Percentiles rank a stretch among this genome's conserved stretches.
These are phyloP conservation scores for Tanozyma kutaoensis DNA, from an alignment of 805 yeast species.

Conservation along the genomic window DNA sequence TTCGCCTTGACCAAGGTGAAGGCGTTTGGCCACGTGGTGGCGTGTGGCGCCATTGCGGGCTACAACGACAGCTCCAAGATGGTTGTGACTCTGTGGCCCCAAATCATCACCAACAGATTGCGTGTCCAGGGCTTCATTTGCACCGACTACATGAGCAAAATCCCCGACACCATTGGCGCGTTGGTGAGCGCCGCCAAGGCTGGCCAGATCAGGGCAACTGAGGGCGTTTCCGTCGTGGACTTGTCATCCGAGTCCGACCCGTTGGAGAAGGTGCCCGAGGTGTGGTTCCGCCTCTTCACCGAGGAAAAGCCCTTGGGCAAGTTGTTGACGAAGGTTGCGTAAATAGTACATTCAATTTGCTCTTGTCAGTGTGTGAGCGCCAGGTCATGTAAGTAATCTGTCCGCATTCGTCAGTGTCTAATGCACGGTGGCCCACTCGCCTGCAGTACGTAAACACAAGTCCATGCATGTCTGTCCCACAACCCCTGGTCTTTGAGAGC, in stretches of 20 bases:
- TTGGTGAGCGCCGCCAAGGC: conserved; percentile 21
- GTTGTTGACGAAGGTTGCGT: conserved; percentile 28
- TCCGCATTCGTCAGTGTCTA: too few relatives aligned
- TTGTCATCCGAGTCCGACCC: conserved; percentile 17
- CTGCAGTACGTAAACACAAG: too few relatives aligned
- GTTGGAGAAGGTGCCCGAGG: conserved; percentile 24
- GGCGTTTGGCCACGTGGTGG: conserved; percentile 31
- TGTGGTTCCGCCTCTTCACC: conserved; percentile 33
- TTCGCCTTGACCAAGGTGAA: conserved; percentile 25
- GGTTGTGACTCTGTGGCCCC: conserved; percentile 24
- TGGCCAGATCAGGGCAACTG: conserved; percentile 26
- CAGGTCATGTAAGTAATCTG: too few relatives aligned
- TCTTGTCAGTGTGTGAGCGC: too few relatives aligned
- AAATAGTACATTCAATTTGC: too few relatives aligned
- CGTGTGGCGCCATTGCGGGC: conserved; percentile 54
- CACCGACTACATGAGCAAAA: conserved; percentile 25
- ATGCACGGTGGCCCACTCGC: too few relatives aligned
- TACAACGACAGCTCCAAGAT: conserved; percentile 31
- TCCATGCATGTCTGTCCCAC: too few relatives aligned
- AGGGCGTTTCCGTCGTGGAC: conserved; percentile 24
- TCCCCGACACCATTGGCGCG: conserved; percentile 21
- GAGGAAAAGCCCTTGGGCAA: conserved; percentile 36
- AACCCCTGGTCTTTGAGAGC: too few relatives aligned
- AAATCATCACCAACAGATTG: conserved; percentile 37
- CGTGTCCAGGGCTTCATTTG: conserved; percentile 41